A percentile compares a stretch with the other conserved stretches of the same genome.
Evolutionary conservation across 768 basidiomycete genomes (phyloP).

Genomic region (Hebeloma cylindrosporum): DNA sequence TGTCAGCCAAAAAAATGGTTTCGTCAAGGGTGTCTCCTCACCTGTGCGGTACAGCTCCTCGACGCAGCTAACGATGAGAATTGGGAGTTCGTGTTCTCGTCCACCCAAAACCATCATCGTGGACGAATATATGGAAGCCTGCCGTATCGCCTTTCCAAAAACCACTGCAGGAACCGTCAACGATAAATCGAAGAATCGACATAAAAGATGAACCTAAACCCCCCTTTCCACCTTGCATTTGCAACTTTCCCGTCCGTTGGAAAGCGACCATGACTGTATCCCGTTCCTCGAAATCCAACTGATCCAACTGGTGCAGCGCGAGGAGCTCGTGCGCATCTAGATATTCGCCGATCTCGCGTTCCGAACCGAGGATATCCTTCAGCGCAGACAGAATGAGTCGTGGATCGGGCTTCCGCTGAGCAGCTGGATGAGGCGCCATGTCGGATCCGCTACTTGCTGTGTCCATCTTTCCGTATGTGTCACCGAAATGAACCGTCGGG

Average conservation of each 20-base stretch:
- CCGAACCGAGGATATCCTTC: constrained; percentile 12
- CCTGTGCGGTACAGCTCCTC: constrained; percentile 44
- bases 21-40: no score
- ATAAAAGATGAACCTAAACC: constrained; percentile 8
- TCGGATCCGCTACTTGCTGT: background rate
- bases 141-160: constrained; percentile 36
- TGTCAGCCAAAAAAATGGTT: constrained; percentile 2
- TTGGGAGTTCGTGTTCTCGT: constrained; percentile 38
- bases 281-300: constrained; percentile 21
- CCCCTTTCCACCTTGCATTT: constrained; percentile 7
- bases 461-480: background rate
- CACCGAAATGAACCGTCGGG: background rate
- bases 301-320: constrained; percentile 22
- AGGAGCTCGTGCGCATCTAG: constrained; percentile 23
- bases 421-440: constrained; percentile 12
- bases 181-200: background rate
- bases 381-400: constrained; percentile 20
- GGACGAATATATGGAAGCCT: constrained; percentile 36
- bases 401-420: constrained; percentile 22
- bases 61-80: constrained; percentile 39
- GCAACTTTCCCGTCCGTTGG: constrained; percentile 5
- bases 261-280: constrained; percentile 8
- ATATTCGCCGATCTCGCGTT: constrained; percentile 5
- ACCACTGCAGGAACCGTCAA: constrained; percentile 23
- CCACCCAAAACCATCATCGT: constrained; percentile 34